Base-by-base conservation (phyloP, 805 yeast species). In the Scheffersomyces spartinae region DNA sequence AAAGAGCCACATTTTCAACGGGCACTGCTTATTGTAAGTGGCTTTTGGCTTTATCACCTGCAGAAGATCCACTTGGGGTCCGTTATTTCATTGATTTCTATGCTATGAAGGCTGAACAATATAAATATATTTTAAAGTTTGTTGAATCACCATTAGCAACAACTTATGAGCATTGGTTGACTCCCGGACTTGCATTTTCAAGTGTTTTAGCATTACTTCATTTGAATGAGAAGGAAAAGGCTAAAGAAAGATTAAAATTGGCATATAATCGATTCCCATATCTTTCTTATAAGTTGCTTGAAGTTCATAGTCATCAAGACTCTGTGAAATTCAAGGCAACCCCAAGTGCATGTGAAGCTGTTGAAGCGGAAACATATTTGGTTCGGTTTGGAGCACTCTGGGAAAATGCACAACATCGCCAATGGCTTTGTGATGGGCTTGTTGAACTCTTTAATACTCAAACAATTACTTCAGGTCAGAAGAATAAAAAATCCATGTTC, bases 21-120 rank as follows among this genome's bases (percentile, higher is more conserved):
- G 94, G 94, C 1, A 64, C 81, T 21, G 70, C 72, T 21, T 84
- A 76, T 56, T 69, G 80, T 39, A 83, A 81, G 44, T 57, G 76
- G 5, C 55, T 84, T 25, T 56, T 80, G 34, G 69, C 85, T 2
- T 52, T 85, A 16, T 61, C 71, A 18, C 94, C 94, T 1, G 64
- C 73, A 2, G 81, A 77, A 29, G 95, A 85, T 54, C 94, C 94
- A 2, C 55, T 76, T 26, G 94, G 94, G 13, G 84, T 78, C 8
- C 64, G 94, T 34, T 76, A 77, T 42, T 80, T 83, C 46, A 73
- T 85, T 37, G 95, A 85, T 45, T 74, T 68, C 42, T 84, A 80
- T 42, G 75, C 88, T 3, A 53, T 81, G 3, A 54, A 71, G 50
- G 60, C 81, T 18, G 74, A 65, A 17, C 82, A 82, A 33, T 71